A percentile compares a stretch with the other conserved stretches of the same genome.
Evolutionary conservation across 2,329 filamentous ascomycete species (phyloP).

Genomic region (Sporothrix pseudoabietina): DNA sequence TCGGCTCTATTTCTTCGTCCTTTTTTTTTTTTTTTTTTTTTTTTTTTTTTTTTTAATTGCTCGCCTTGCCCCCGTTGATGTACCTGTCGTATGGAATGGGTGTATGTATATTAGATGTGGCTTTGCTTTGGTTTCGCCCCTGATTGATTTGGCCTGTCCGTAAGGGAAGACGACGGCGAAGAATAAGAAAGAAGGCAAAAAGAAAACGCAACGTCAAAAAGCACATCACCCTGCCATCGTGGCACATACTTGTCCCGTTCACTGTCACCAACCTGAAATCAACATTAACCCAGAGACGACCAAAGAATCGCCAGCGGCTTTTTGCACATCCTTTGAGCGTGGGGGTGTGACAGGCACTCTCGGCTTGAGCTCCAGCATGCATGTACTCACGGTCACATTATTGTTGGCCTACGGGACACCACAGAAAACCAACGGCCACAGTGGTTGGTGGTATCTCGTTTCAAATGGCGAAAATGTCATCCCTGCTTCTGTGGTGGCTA

Average conservation of each 20-base stretch:
- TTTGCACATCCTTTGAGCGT: neutral
- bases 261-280: neutral
- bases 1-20: too few relatives aligned
- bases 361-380: neutral
- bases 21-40: too few relatives aligned
- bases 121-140: neutral
- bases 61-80: neutral
- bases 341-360: conserved; percentile 2
- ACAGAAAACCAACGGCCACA: neutral
- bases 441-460: neutral
- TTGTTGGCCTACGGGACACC: neutral
- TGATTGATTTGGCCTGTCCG: neutral
- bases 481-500: neutral
- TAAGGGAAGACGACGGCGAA: neutral
- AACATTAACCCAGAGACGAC: neutral
- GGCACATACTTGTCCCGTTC: neutral
- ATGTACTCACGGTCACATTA: conserved; percentile 11
- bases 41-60: too few relatives aligned
- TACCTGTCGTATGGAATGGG: neutral
- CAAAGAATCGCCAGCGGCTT: neutral
- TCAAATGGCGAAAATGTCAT: neutral
- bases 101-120: neutral
- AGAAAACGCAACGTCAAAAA: neutral
- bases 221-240: neutral
- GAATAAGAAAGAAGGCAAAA: neutral